Evolutionary conservation across 2,329 filamentous ascomycete species (phyloP).

Genomic region (Tothia fuscella): DNA sequence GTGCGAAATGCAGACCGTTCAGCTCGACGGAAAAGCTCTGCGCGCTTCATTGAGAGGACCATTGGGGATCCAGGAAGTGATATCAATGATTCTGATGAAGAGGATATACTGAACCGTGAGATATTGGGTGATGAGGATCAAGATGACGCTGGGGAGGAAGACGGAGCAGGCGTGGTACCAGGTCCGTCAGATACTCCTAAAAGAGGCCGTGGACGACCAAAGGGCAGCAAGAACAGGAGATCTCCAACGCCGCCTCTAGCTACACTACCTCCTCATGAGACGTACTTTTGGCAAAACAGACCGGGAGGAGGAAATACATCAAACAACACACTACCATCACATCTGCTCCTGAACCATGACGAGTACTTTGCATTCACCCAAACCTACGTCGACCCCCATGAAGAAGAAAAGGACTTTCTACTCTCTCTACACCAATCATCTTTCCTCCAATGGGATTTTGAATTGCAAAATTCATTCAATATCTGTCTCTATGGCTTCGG

Average conservation of each 20-base stretch:
- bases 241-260: slow-evolving; percentile 73
- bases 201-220: slow-evolving; percentile 39
- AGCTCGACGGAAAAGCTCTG: slow-evolving; percentile 73
- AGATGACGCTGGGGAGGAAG: slow-evolving; percentile 20
- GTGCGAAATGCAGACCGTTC: slow-evolving; percentile 69
- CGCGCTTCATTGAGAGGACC: slow-evolving; percentile 51
- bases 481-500: slow-evolving; percentile 88
- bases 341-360: slow-evolving; percentile 74
- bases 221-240: slow-evolving; percentile 38
- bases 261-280: slow-evolving; percentile 75
- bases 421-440: slow-evolving; percentile 64
- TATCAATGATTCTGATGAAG: slow-evolving; percentile 51
- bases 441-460: slow-evolving; percentile 87
- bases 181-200: slow-evolving; percentile 31
- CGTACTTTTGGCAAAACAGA: slow-evolving; percentile 88
- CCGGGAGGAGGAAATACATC: slow-evolving; percentile 74
- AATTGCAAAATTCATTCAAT: slow-evolving; percentile 75
- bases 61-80: slow-evolving; percentile 46
- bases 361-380: slow-evolving; percentile 70
- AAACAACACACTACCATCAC: slow-evolving; percentile 65
- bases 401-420: slow-evolving; percentile 57
- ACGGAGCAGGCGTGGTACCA: slow-evolving; percentile 24
- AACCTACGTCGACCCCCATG: slow-evolving; percentile 56
- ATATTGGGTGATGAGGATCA: slow-evolving; percentile 51
- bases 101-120: slow-evolving; percentile 56